Percentiles rank a stretch among this genome's conserved stretches.
phyloP scores from a whole-genome alignment of 2,329 filamentous ascomycete genomes.

The Trichoderma brevicompactum region DNA sequence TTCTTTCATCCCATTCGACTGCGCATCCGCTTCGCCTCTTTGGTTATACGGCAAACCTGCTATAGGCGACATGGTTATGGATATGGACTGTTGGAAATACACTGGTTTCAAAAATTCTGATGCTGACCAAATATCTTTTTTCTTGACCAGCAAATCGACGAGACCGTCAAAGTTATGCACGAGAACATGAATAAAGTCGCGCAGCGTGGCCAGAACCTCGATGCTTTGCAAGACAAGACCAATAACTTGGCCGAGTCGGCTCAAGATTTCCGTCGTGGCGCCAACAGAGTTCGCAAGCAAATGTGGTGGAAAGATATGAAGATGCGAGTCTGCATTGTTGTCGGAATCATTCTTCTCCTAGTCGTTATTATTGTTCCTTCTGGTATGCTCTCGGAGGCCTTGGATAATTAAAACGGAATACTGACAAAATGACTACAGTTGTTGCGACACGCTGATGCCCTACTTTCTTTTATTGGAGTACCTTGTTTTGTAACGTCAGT shows the following conservation, averaged over 20 bases:
- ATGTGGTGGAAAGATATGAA: conserved; percentile 99
- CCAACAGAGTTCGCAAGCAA: conserved; percentile 93
- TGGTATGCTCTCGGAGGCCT: conserved; percentile 58
- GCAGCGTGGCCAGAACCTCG: conserved; percentile 86
- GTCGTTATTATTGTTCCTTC: conserved; percentile 92
- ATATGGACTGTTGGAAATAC: neutral
- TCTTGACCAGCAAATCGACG: conserved; percentile 83
- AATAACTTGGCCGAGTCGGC: conserved; percentile 92
- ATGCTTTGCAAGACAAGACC: conserved; percentile 90
- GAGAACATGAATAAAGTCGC: conserved; percentile 98
- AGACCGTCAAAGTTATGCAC: conserved; percentile 92
- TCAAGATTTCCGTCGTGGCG: conserved; percentile 92
- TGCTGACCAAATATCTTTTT: neutral
- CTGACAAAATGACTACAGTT: conserved; percentile 37
- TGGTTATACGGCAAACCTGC: neutral
- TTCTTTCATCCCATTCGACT: neutral
- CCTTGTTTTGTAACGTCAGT: conserved; percentile 13
- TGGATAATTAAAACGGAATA: neutral
- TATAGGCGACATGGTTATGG: neutral
- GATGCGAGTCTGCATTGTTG: conserved; percentile 97
- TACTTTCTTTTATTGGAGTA: conserved; percentile 14
- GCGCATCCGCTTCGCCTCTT: neutral
- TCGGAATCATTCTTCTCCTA: conserved; percentile 88
- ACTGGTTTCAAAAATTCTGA: neutral
- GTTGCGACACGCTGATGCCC: conserved; percentile 40